phyloP scores from a whole-genome alignment of 2,329 filamentous ascomycete species.

The Trichoderma endophyticum region DNA sequence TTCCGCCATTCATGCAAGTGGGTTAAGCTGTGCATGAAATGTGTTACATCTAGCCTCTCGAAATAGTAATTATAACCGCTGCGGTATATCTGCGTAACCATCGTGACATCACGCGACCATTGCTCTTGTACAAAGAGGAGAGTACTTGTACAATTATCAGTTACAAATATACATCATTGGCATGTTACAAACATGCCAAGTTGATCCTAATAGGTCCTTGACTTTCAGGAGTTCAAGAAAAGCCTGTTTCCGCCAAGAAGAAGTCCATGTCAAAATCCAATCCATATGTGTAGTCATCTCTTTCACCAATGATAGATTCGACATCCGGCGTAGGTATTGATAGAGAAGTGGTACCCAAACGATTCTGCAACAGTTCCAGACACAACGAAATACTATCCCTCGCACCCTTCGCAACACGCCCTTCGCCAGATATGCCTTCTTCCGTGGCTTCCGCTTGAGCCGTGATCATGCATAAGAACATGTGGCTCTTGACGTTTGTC shows the following conservation, averaged over 20 bases:
- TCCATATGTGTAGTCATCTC: not conserved
- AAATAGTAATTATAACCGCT: not conserved
- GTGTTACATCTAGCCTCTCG: not conserved
- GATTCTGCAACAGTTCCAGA: not conserved
- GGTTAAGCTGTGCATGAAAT: not conserved
- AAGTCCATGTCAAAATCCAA: not conserved
- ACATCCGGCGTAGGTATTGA: not conserved
- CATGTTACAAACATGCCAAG: not conserved
- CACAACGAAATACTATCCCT: not conserved
- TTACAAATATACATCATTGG: not conserved
- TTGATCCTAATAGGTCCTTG: not conserved
- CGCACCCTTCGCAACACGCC: not conserved
- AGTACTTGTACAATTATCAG: not conserved
- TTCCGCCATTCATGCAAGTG: not conserved
- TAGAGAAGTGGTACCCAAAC: not conserved
- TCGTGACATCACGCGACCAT: not conserved
- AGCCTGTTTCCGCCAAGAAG: not conserved
- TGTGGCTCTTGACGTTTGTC: not conserved
- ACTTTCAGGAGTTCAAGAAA: not conserved
- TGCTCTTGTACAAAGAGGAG: not conserved
- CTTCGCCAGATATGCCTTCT: not conserved
- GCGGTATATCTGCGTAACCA: not conserved
- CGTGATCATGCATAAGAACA: not conserved
- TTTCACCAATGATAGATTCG: not conserved
- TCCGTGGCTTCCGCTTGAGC: not conserved